phyloP scores from a whole-genome alignment of 306 rosid genomes.

The Cicer pinnatifidum region DNA sequence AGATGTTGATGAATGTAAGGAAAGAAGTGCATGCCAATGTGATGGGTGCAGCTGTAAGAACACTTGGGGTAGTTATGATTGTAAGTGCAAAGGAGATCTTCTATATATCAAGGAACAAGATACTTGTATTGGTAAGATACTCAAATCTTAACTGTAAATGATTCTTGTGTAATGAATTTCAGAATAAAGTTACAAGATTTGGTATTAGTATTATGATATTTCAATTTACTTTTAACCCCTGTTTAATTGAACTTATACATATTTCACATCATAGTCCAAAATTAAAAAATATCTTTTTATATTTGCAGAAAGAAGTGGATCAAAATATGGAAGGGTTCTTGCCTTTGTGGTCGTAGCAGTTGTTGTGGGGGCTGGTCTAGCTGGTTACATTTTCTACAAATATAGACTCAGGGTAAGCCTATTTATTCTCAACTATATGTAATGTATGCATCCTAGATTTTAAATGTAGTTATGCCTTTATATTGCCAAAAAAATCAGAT shows the following conservation, averaged over 20 bases:
- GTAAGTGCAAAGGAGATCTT: conserved; percentile 61
- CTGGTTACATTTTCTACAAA: conserved; percentile 88
- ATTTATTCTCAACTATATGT: conserved; percentile 16
- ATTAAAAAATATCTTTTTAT: conserved; percentile 31
- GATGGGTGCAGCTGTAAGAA: conserved; percentile 56
- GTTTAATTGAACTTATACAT: too few species aligned
- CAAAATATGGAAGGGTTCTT: conserved; percentile 60
- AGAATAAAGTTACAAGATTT: neutral
- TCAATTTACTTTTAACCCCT: too few species aligned
- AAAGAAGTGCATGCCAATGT: conserved; percentile 56
- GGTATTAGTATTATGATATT: too few species aligned
- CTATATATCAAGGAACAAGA: conserved; percentile 57
- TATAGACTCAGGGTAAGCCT: conserved; percentile 86
- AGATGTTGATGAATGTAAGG: conserved; percentile 61
- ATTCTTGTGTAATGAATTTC: conserved; percentile 13
- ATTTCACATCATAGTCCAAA: neutral
- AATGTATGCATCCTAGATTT: neutral
- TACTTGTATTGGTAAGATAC: conserved; percentile 54
- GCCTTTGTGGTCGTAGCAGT: conserved; percentile 63
- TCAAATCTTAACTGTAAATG: neutral
- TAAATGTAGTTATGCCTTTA: neutral
- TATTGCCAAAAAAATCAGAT: neutral
- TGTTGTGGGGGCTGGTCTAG: conserved; percentile 63
- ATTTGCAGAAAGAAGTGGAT: conserved; percentile 70
- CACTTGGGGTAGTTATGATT: conserved; percentile 62